Evolutionary conservation across 805 yeast genomes (phyloP), one percentile per base, ranked within the genome.

Genomic region (Starmerella sirachaensis): DNA sequence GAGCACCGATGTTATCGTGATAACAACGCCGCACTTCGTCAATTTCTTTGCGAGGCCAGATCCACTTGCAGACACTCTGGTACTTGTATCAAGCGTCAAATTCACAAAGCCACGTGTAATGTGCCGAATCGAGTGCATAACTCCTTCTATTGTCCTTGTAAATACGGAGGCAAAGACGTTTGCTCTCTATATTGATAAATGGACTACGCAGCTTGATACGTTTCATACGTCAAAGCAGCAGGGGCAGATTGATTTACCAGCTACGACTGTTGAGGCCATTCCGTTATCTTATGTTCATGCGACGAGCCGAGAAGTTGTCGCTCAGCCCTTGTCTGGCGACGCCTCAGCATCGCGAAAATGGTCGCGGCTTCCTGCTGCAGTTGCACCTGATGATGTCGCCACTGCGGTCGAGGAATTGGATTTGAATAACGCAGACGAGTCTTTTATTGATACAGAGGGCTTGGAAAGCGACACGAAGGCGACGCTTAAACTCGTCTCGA

Each of bases 1-100:
- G 38, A 34, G 31, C 14, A 16, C 39, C n/a, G 45, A 42, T 23
- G 13, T 50, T 6, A n/a, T 47, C 1, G 50, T 41, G 9, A 45
- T 38, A 12, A 18, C 48, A 1, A 41, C 39, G 8, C 17, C 24
- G 3, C 34, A 19, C 12, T 33, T 10, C 13, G 40, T 47, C 10
- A 38, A 35, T 9, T 38, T 50, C 20, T 37, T 33, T 13, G 33
- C 41, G 12, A 16, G 33, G 6, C 41, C 33, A 12, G 26, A 18
- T 9, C 46, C 47, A 4, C 18, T 28, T 3, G 25, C 38, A n/a
- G 30, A 29, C 7, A 13, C 31, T 13, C 18, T 38, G 17, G 40
- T 43, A 3, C 31, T 39, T 8, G 38, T 47, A 4, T 35, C 46
- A 10, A 28, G 40, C 16, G 35, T 43, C 3, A 31, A 20, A n/a